A percentile compares a stretch with the other conserved stretches of the same genome.
phyloP scores from a whole-genome alignment of 495 filamentous ascomycete species.

The Aspergillus indologenus region DNA sequence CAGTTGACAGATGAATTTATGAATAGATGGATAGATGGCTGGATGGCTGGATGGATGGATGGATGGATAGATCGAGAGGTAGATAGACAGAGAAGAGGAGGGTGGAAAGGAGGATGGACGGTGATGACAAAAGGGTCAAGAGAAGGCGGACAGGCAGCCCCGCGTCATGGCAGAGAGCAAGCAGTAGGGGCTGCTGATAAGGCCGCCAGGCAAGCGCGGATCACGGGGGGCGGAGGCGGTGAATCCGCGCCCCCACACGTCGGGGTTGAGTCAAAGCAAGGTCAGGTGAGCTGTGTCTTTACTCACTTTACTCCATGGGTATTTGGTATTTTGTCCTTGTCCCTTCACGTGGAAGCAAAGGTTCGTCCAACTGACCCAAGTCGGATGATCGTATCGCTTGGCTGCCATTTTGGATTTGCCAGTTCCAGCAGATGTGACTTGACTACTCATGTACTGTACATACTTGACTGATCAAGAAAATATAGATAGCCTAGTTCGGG shows the following conservation, averaged over 20 bases:
- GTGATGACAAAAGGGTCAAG: slow-evolving; percentile 21
- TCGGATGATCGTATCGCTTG: slow-evolving; percentile 9
- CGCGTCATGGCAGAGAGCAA: slow-evolving; percentile 27
- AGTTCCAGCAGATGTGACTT: too few species aligned
- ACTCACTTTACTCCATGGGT: neutral
- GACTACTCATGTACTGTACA: too few species aligned
- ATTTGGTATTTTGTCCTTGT: neutral
- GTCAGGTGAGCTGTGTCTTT: slow-evolving; percentile 13
- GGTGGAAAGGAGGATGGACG: slow-evolving; percentile 16
- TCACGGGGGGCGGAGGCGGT: slow-evolving; percentile 40
- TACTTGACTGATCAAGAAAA: too few species aligned
- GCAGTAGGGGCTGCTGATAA: slow-evolving; percentile 22
- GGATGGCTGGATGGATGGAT: slow-evolving; percentile 15
- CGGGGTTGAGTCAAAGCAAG: slow-evolving; percentile 15
- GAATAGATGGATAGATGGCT: slow-evolving; percentile 15
- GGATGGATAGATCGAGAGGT: slow-evolving; percentile 15
- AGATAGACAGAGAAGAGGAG: slow-evolving; percentile 11
- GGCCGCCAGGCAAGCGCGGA: slow-evolving; percentile 17
- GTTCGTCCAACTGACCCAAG: slow-evolving; percentile 3
- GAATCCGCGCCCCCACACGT: slow-evolving; percentile 25
- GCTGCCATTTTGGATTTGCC: neutral
- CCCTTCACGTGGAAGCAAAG: slow-evolving; percentile 5
- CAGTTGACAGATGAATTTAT: slow-evolving; percentile 17
- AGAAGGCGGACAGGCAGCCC: slow-evolving; percentile 21
- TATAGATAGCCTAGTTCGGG: too few species aligned